These are phyloP conservation scores for Talaromyces pinophilus DNA, from an alignment of 2,329 filamentous ascomycete genomes.

Conservation along the genomic window DNA sequence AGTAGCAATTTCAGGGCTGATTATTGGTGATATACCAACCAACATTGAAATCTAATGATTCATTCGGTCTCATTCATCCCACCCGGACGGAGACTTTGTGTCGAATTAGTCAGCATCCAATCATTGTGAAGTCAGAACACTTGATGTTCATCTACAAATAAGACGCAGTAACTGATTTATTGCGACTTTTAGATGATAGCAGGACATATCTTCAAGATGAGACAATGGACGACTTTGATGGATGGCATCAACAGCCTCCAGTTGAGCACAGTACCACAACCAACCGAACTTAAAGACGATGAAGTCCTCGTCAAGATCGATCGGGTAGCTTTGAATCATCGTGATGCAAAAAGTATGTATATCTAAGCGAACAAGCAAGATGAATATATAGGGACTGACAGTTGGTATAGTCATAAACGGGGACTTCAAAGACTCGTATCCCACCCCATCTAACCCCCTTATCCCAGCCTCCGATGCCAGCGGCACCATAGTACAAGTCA, in stretches of 20 bases:
- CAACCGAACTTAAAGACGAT: slow-evolving; percentile 47
- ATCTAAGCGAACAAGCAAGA: neutral
- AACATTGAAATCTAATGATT: neutral
- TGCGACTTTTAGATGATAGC: neutral
- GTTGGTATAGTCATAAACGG: slow-evolving; percentile 40
- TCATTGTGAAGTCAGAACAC: neutral
- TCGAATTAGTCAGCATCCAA: neutral
- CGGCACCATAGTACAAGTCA: slow-evolving; percentile 58
- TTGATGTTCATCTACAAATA: neutral
- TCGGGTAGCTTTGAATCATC: slow-evolving; percentile 56
- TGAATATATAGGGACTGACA: slow-evolving; percentile 37
- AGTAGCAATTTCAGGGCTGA: neutral
- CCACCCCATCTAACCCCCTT: slow-evolving; percentile 33
- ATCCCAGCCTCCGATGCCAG: slow-evolving; percentile 72
- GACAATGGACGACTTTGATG: slow-evolving; percentile 58
- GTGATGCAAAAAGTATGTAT: slow-evolving; percentile 47
- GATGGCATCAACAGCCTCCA: slow-evolving; percentile 59
- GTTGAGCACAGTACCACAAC: slow-evolving; percentile 49
- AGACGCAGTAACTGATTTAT: neutral
- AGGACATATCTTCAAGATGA: slow-evolving; percentile 22
- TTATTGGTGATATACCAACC: neutral
- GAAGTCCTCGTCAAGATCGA: slow-evolving; percentile 58
- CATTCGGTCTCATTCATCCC: neutral
- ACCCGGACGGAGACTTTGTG: neutral
- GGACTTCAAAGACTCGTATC: slow-evolving; percentile 6